Evolutionary conservation across 805 yeast species (phyloP).

Genomic region (Blastobotrys muscicola): DNA sequence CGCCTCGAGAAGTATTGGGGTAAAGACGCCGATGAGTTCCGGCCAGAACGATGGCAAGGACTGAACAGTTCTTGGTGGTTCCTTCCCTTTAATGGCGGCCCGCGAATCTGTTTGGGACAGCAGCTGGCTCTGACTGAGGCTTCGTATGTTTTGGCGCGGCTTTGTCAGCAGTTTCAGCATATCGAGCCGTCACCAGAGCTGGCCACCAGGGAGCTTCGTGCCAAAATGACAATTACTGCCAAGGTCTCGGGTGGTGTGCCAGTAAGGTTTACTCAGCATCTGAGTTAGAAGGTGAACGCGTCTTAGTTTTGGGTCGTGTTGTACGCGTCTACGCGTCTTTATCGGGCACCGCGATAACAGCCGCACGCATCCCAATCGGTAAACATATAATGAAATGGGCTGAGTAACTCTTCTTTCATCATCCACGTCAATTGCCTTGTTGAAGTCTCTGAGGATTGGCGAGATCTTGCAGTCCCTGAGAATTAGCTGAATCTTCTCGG

Average conservation of each 20-base stretch:
- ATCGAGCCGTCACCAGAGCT: conserved; percentile 1
- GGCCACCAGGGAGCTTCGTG: too few species aligned
- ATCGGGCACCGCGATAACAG: too few species aligned
- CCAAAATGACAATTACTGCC: conserved; percentile 17
- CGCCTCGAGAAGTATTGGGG: conserved; percentile 34
- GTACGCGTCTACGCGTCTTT: too few species aligned
- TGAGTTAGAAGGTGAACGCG: too few species aligned
- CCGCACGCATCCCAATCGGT: too few species aligned
- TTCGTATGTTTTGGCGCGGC: conserved; percentile 33
- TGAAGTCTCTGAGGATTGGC: too few species aligned
- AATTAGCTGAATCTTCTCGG: too few species aligned
- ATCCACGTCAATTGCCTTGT: too few species aligned
- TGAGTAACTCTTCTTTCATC: too few species aligned
- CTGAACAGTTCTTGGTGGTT: conserved; percentile 34
- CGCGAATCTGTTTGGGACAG: conserved; percentile 46
- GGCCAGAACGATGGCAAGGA: conserved; percentile 40
- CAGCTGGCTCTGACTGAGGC: conserved; percentile 48
- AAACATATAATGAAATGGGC: too few species aligned
- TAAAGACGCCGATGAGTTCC: conserved; percentile 33
- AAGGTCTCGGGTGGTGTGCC: conserved; percentile 13
- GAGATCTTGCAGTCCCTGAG: too few species aligned
- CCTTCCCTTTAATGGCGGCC: conserved; percentile 47
- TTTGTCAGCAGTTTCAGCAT: conserved; percentile 21
- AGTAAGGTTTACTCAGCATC: conserved; percentile 9
- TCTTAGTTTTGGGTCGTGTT: too few species aligned